Conservation (phyloP, 345 rosid genomes). For the Cochlearia excelsa region DNA sequence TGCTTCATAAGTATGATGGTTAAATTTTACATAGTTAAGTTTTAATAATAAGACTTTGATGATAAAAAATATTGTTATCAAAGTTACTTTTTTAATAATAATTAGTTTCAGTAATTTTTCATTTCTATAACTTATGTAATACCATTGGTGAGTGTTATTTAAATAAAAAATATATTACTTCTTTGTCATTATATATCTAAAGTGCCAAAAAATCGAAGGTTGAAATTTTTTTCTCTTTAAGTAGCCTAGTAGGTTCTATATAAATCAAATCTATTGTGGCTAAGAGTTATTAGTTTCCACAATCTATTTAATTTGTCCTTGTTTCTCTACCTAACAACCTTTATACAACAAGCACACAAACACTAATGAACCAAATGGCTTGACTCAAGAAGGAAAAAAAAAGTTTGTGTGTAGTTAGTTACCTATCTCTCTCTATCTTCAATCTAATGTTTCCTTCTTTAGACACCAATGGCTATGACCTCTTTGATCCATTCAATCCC, state of each 20-base stretch:
- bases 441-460: conserved; percentile 38
- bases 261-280: not conserved
- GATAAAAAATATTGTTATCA: no score
- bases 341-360: conserved; percentile 29
- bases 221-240: no score
- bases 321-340: conserved; percentile 21
- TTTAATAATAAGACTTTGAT: no score
- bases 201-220: no score
- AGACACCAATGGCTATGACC: conserved; percentile 34
- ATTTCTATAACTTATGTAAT: not conserved
- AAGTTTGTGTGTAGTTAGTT: conserved; percentile 7
- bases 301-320: conserved; percentile 23
- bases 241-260: no score
- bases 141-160: no score
- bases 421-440: conserved; percentile 24
- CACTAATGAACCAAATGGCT: conserved; percentile 23
- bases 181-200: no score
- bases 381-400: conserved; percentile 18
- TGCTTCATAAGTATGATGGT: no score
- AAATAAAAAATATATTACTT: no score
- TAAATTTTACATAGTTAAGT: no score
- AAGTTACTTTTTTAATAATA: not conserved
- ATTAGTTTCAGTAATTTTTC: not conserved
- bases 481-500: conserved; percentile 32
- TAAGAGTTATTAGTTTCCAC: not conserved